phyloP scores from a whole-genome alignment of 495 filamentous ascomycete species.

The Penicillium diatomitis region DNA sequence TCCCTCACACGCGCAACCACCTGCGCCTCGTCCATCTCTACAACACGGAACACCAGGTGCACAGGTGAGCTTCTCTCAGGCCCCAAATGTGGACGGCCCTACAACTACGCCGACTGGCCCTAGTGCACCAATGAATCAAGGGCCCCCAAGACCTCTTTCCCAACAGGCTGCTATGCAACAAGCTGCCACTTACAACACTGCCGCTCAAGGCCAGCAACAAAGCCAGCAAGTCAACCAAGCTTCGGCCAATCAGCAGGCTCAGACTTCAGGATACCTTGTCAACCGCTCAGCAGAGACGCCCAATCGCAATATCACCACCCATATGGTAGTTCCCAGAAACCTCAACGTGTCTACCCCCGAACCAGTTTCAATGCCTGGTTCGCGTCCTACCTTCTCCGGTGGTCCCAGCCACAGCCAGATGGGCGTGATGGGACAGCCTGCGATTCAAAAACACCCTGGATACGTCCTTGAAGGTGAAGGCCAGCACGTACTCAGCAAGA shows the following conservation, averaged over 20 bases:
- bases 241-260: slow-evolving; percentile 34
- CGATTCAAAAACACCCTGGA: slow-evolving; percentile 66
- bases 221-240: slow-evolving; percentile 27
- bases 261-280: slow-evolving; percentile 41
- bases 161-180: slow-evolving; percentile 54
- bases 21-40: slow-evolving; percentile 28
- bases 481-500: slow-evolving; percentile 83
- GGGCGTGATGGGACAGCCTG: slow-evolving; percentile 79
- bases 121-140: slow-evolving; percentile 37
- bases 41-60: slow-evolving; percentile 33
- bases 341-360: slow-evolving; percentile 61
- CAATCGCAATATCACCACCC: slow-evolving; percentile 33
- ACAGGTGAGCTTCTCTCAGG: slow-evolving; percentile 30
- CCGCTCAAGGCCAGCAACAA: slow-evolving; percentile 27
- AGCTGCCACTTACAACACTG: slow-evolving; percentile 49
- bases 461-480: slow-evolving; percentile 83
- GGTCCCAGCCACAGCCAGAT: slow-evolving; percentile 62
- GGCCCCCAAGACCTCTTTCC: slow-evolving; percentile 48
- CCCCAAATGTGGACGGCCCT: slow-evolving; percentile 24
- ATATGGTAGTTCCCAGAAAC: slow-evolving; percentile 71
- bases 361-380: slow-evolving; percentile 58
- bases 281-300: slow-evolving; percentile 41
- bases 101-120: slow-evolving; percentile 32
- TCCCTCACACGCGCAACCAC: slow-evolving; percentile 35
- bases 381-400: slow-evolving; percentile 69